Conservation (phyloP, 208 protist genomes). For the Wallacemonas rigidus region DNA sequence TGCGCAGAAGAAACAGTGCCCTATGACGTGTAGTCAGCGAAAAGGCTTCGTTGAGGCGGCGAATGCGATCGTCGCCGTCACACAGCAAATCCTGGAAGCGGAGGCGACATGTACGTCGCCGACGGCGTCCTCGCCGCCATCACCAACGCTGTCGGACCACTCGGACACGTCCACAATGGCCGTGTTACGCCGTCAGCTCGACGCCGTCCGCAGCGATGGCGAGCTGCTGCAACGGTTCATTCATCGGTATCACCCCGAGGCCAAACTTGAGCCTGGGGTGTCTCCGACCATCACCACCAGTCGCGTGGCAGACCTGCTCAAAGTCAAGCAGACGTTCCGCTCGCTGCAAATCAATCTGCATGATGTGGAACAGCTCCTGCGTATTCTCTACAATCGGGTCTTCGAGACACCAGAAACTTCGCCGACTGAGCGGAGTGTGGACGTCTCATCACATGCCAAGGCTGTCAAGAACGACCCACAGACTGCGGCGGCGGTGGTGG, state of each 20-base stretch:
- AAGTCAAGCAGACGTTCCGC: constrained; percentile 43
- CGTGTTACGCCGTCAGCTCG: neutral
- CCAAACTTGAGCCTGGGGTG: constrained; percentile 4
- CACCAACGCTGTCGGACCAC: neutral
- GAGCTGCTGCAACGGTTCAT: constrained; percentile 10
- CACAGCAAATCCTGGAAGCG: constrained; percentile 8
- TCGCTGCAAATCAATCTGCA: constrained; percentile 32
- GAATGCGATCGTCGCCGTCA: constrained; percentile 8
- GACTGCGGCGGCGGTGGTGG: neutral
- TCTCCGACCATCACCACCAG: constrained; percentile 11
- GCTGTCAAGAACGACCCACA: no score
- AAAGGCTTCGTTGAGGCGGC: constrained; percentile 11
- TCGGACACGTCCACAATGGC: constrained; percentile 6
- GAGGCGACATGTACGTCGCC: neutral
- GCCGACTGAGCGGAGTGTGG: neutral
- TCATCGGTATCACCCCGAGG: constrained; percentile 8
- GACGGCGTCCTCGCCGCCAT: neutral
- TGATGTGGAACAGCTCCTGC: constrained; percentile 50
- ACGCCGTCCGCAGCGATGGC: constrained; percentile 4
- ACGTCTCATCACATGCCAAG: neutral
- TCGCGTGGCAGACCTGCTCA: constrained; percentile 22
- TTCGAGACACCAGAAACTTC: constrained; percentile 1
- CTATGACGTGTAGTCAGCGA: constrained; percentile 14
- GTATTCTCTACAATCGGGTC: constrained; percentile 34
- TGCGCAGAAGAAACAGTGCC: constrained; percentile 16